Percentiles rank a stretch among this genome's conserved stretches.
phyloP scores from a whole-genome alignment of 306 rosid species.

The Gastrolobium villosum region DNA sequence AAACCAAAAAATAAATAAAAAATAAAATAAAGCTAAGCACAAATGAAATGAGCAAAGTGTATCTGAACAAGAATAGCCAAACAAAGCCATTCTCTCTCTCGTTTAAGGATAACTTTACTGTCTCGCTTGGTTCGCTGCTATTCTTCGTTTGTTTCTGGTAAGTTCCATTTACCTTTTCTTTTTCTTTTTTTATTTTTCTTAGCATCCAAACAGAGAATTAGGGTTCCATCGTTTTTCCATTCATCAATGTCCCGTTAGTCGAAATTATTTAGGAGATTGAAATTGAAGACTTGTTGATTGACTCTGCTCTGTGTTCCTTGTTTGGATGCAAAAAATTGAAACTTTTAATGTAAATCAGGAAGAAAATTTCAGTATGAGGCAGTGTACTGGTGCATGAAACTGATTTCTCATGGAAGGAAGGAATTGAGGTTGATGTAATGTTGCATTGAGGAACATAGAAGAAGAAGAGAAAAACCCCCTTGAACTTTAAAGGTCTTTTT shows the following conservation, averaged over 20 bases:
- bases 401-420: neutral
- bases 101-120: no score
- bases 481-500: neutral
- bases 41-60: no score
- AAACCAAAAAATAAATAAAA: no score
- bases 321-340: constrained; percentile 35
- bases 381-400: neutral
- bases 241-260: neutral
- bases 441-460: constrained; percentile 18
- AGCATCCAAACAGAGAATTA: constrained; percentile 51
- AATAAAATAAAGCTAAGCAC: no score
- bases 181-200: neutral
- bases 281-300: constrained; percentile 9
- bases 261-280: constrained; percentile 8
- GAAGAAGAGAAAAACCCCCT: neutral
- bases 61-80: no score
- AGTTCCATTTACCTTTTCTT: constrained; percentile 10
- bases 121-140: constrained; percentile 11
- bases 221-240: constrained; percentile 36
- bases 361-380: neutral
- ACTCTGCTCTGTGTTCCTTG: neutral
- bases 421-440: constrained; percentile 18
- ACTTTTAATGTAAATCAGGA: constrained; percentile 12
- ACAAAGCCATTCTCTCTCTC: no score
- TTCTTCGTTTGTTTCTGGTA: constrained; percentile 34